phyloP scores from a whole-genome alignment of 2,329 filamentous ascomycete species.

The Aspergillus melleus region DNA sequence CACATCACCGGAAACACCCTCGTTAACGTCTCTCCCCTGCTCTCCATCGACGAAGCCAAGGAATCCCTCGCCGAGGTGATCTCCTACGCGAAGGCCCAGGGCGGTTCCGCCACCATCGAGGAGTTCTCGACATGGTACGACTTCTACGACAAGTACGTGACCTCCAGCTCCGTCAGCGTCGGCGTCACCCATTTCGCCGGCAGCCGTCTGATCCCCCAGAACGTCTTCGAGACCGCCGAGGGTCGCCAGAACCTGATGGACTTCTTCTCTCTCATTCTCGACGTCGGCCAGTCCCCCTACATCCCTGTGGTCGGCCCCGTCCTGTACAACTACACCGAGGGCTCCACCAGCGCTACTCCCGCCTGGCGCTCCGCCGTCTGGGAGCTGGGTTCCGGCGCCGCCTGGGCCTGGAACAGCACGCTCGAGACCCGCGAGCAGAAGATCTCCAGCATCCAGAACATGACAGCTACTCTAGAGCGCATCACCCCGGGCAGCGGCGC shows the following conservation, averaged over 20 bases:
- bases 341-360: conserved; percentile 15
- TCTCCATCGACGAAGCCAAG: conserved; percentile 14
- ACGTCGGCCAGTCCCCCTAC: conserved; percentile 9
- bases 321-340: conserved; percentile 16
- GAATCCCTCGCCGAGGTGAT: conserved; percentile 12
- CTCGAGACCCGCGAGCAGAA: conserved; percentile 9
- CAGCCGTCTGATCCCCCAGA: conserved; percentile 20
- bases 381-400: conserved; percentile 12
- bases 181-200: conserved; percentile 17
- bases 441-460: conserved; percentile 9
- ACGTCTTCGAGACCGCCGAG: conserved; percentile 15
- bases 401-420: conserved; percentile 18
- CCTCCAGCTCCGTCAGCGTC: conserved; percentile 17
- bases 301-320: conserved; percentile 17
- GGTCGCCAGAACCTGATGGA: conserved; percentile 14
- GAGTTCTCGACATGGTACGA: conserved; percentile 18
- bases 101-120: conserved; percentile 14
- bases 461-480: conserved; percentile 11
- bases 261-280: conserved; percentile 8
- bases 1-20: conserved; percentile 20
- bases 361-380: conserved; percentile 22
- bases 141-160: conserved; percentile 20
- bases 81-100: conserved; percentile 14
- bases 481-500: conserved; percentile 19
- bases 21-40: conserved; percentile 15